A percentile compares a stretch with the other conserved stretches of the same genome.
Conservation (phyloP, 1,139 yeast genomes). For the Yamadazyma diospyri region DNA sequence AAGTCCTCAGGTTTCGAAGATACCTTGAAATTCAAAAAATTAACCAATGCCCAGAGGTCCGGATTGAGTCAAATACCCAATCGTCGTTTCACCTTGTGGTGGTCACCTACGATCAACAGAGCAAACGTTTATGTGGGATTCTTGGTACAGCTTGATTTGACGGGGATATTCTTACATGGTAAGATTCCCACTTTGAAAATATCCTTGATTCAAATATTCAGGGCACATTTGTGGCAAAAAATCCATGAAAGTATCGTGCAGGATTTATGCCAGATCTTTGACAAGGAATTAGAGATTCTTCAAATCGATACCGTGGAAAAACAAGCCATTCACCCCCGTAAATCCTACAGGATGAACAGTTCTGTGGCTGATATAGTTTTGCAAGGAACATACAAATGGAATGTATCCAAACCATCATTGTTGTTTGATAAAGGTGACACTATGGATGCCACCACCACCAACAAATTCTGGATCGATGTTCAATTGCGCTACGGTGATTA, state of each 20-base stretch:
- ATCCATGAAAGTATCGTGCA: conserved; percentile 94
- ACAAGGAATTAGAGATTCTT: conserved; percentile 78
- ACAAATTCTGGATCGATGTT: conserved; percentile 91
- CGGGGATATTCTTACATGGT: conserved; percentile 96
- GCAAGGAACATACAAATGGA: conserved; percentile 78
- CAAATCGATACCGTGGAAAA: conserved; percentile 86
- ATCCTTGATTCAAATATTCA: conserved; percentile 89
- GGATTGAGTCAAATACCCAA: conserved; percentile 98
- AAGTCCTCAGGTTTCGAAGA: conserved; percentile 96
- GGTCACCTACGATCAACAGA: conserved; percentile 98
- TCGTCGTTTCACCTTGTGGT: conserved; percentile 96
- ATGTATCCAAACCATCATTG: conserved; percentile 77
- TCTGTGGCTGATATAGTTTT: conserved; percentile 89
- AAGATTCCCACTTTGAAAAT: conserved; percentile 96
- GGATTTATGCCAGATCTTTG: conserved; percentile 89
- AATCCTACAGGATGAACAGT: conserved; percentile 95
- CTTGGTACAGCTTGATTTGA: conserved; percentile 89
- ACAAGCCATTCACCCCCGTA: conserved; percentile 93
- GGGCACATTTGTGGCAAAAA: conserved; percentile 99
- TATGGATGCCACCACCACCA: conserved; percentile 50
- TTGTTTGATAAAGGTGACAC: conserved; percentile 60
- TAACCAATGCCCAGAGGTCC: conserved; percentile 96
- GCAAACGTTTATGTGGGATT: conserved; percentile 98
- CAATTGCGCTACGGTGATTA: conserved; percentile 96
- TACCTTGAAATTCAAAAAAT: conserved; percentile 86